phyloP scores from a whole-genome alignment of 1,139 yeast genomes.

The Debaryomyces fabryi region DNA sequence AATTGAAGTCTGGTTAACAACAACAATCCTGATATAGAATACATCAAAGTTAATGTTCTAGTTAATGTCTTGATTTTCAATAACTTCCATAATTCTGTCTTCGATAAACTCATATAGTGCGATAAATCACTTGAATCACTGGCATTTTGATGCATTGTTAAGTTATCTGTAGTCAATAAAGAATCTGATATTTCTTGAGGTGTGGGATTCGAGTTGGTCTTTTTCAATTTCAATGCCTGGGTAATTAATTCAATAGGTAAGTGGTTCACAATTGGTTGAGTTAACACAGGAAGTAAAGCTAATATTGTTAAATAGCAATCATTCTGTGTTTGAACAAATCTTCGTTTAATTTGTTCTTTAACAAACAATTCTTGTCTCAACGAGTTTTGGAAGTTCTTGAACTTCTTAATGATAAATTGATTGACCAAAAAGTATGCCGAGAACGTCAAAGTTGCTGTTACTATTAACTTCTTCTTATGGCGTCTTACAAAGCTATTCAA shows the following conservation, averaged over 20 bases:
- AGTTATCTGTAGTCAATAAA: slow-evolving; percentile 43
- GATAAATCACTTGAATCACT: slow-evolving; percentile 31
- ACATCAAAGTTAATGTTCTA: slow-evolving; percentile 70
- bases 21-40: slow-evolving; percentile 68
- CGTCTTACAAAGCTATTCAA: slow-evolving; percentile 60
- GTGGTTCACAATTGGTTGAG: slow-evolving; percentile 61
- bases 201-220: slow-evolving; percentile 25
- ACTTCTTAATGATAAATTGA: slow-evolving; percentile 59
- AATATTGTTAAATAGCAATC: slow-evolving; percentile 86
- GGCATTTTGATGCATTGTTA: slow-evolving; percentile 36
- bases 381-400: slow-evolving; percentile 67
- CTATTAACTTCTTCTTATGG: slow-evolving; percentile 60
- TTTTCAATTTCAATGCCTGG: slow-evolving; percentile 65
- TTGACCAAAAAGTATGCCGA: slow-evolving; percentile 62
- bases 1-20: slow-evolving; percentile 82
- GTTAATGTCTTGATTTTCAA: slow-evolving; percentile 76
- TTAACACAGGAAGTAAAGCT: slow-evolving; percentile 79
- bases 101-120: slow-evolving; percentile 48
- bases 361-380: slow-evolving; percentile 75
- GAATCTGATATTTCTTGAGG: slow-evolving; percentile 28
- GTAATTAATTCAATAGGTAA: slow-evolving; percentile 78
- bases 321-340: slow-evolving; percentile 89
- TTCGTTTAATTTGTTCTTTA: slow-evolving; percentile 70
- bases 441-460: slow-evolving; percentile 59
- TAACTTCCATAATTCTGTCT: slow-evolving; percentile 83